A percentile compares a stretch with the other conserved stretches of the same genome.
phyloP scores from a whole-genome alignment of 1,284 basidiomycete species.

The Boletus putidus region DNA sequence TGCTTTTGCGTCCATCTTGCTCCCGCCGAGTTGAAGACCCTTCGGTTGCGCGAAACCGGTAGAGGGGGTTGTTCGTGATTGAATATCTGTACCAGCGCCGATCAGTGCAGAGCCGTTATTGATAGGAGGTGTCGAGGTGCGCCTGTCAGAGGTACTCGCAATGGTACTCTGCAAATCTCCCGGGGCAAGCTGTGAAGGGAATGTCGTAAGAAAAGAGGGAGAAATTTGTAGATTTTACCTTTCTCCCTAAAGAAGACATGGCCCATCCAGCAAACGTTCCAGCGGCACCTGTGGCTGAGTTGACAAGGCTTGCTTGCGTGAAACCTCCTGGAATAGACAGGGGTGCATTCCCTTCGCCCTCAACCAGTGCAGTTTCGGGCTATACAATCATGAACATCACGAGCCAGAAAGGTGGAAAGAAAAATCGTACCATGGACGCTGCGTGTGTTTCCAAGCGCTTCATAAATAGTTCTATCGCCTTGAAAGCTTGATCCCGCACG shows the following conservation, averaged over 20 bases:
- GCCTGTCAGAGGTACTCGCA: constrained; percentile 41
- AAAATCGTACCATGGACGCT: constrained; percentile 64
- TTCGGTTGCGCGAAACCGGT: constrained; percentile 40
- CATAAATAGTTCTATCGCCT: constrained; percentile 83
- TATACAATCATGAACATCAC: constrained; percentile 32
- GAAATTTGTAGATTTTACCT: constrained; percentile 43
- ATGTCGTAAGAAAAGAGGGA: not conserved
- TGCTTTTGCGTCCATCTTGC: constrained; percentile 44
- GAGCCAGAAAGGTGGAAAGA: not conserved
- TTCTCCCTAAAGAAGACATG: constrained; percentile 81
- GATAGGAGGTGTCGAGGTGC: constrained; percentile 41
- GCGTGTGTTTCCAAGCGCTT: constrained; percentile 81
- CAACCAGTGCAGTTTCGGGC: constrained; percentile 66
- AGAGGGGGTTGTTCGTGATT: constrained; percentile 18
- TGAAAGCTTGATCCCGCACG: constrained; percentile 93
- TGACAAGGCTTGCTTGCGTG: constrained; percentile 64
- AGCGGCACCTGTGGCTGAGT: constrained; percentile 85
- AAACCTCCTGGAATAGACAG: constrained; percentile 40
- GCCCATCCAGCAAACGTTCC: constrained; percentile 93
- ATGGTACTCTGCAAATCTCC: constrained; percentile 73
- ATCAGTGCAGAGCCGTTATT: constrained; percentile 11
- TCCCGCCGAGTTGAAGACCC: constrained; percentile 70
- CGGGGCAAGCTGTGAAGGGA: constrained; percentile 54
- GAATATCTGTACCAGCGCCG: constrained; percentile 13
- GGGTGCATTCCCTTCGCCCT: constrained; percentile 39